phyloP scores from a whole-genome alignment of 2,329 filamentous ascomycete species.

The Curvularia verruculosa region DNA sequence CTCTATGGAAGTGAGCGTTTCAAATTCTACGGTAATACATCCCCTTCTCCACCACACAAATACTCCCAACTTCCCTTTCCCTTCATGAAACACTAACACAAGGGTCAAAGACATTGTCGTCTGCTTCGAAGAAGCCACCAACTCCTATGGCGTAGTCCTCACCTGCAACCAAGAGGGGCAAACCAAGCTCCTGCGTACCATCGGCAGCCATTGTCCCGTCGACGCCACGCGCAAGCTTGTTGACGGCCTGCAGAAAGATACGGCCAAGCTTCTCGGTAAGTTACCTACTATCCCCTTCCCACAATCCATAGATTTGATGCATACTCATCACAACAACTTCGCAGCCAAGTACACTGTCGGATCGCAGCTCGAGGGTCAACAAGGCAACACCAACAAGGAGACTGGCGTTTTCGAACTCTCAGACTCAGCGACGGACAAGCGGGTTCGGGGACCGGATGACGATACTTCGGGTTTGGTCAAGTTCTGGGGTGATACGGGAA shows the following conservation, averaged over 20 bases:
- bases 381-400: slow-evolving; percentile 16
- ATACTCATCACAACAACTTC: slow-evolving; percentile 1
- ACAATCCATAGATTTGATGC: too few species aligned
- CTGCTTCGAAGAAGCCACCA: slow-evolving; percentile 13
- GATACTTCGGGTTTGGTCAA: slow-evolving; percentile 17
- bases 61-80: neutral
- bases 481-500: neutral
- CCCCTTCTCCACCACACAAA: neutral
- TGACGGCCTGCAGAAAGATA: slow-evolving; percentile 30
- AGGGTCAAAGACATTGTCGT: slow-evolving; percentile 26
- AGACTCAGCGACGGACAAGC: neutral
- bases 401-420: slow-evolving; percentile 18
- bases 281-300: neutral
- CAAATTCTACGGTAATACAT: slow-evolving; percentile 32
- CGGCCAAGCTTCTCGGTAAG: slow-evolving; percentile 29
- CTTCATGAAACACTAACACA: slow-evolving; percentile 11
- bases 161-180: slow-evolving; percentile 80
- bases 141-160: slow-evolving; percentile 91
- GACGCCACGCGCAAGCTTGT: slow-evolving; percentile 50
- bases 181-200: slow-evolving; percentile 73
- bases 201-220: slow-evolving; percentile 77
- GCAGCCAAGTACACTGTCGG: slow-evolving; percentile 30
- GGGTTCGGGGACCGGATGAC: slow-evolving; percentile 13
- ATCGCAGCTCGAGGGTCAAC: slow-evolving; percentile 23
- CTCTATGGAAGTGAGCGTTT: slow-evolving; percentile 35